Conservation (phyloP, 257 asterid genomes). For the Salvia rosmarinus region DNA sequence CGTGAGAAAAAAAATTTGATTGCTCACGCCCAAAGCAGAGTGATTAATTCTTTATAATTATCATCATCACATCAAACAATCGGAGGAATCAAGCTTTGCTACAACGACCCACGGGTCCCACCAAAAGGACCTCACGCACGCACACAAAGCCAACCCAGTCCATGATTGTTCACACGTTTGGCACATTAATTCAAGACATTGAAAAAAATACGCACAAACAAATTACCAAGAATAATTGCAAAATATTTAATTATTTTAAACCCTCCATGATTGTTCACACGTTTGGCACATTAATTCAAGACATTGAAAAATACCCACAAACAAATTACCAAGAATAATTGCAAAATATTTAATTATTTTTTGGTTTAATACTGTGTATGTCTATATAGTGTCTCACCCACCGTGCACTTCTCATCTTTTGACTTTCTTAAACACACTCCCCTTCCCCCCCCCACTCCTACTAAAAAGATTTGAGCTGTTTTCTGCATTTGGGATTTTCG, state of each 20-base stretch:
- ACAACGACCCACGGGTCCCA: constrained; percentile 56
- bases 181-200: constrained; percentile 39
- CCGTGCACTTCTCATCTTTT: constrained; percentile 48
- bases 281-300: constrained; percentile 51
- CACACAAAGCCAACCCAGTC: constrained; percentile 42
- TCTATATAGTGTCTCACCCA: constrained; percentile 60
- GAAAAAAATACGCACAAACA: constrained; percentile 9
- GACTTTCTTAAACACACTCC: constrained; percentile 27
- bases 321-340: background rate
- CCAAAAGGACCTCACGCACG: constrained; percentile 42
- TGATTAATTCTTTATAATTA: constrained; percentile 27
- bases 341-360: too few relatives aligned
- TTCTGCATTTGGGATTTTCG: constrained; percentile 37
- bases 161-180: constrained; percentile 73
- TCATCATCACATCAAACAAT: constrained; percentile 30
- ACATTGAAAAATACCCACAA: constrained; percentile 19
- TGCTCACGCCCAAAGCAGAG: background rate
- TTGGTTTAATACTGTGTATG: background rate
- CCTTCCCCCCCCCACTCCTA: constrained; percentile 35
- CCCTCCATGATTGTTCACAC: constrained; percentile 61
- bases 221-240: background rate
- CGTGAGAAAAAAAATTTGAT: background rate
- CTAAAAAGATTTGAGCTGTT: constrained; percentile 28
- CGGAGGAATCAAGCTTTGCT: constrained; percentile 40
- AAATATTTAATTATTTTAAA: too few relatives aligned